Evolutionary conservation across 257 asterid genomes (phyloP), one percentile per base, ranked within the genome.

Genomic region (Solanum rostratum): DNA sequence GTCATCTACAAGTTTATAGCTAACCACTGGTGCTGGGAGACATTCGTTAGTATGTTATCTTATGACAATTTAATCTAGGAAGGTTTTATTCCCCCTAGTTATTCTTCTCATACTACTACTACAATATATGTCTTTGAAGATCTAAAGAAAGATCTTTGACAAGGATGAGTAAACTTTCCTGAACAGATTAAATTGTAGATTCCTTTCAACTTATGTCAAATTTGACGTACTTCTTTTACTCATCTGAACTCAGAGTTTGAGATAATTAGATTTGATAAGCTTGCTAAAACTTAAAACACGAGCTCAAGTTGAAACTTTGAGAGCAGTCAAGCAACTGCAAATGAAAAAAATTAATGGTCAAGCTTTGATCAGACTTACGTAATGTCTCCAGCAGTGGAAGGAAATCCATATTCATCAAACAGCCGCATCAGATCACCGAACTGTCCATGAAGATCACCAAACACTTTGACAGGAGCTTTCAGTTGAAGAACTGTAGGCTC

Each of bases 371-470:
- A 89, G 86, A 88, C 97, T 91, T 89, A 97, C 99, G 99, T 94
- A 22, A 97, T 91, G 91, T 97, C 99, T 83, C 99, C 99, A 30
- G 98, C 99, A 88, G 99, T 92, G 71, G 99, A 97, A 88, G 99
- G 99, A 92, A 94, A 97, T 49, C 99, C 99, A 91, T 97, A 97
- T 93, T 97, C 99, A 88, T 97, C 99, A 88, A 97, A 97, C 43
- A 97, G 96, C 60, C 99, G 91, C 99, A 97, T 95, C 84, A 97
- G 85, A 89, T 97, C 99, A 87, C 99, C 99, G 87, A 97, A 97
- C 91, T 97, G 99, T 79, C 99, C 99, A 83, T 97, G 99, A 81
- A 97, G 99, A 93, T 97, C 99, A 83, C 99, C 99, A 62, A 97
- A 97, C 71, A 97, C 97, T 91, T 97, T 97, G 74, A 97, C 88